These are phyloP conservation scores for Lentithecium fluviatile DNA, from an alignment of 495 filamentous ascomycete genomes.

Conservation along the genomic window DNA sequence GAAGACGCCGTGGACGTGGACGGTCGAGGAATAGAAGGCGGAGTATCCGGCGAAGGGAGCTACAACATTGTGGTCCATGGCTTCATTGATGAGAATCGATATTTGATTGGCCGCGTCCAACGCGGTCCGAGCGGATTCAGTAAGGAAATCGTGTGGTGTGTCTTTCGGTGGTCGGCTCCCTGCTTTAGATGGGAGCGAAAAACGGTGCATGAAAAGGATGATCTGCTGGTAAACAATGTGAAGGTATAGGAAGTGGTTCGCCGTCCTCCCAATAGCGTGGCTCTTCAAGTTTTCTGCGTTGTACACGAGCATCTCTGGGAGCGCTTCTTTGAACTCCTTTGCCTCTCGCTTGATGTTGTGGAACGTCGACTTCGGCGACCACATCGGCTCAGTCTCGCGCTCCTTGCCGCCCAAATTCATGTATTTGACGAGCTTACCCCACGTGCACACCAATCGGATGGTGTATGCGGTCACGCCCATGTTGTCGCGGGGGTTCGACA, in stretches of 20 bases:
- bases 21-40: conserved; percentile 86
- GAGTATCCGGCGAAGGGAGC: conserved; percentile 95
- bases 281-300: conserved; percentile 78
- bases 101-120: conserved; percentile 89
- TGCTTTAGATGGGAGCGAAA: conserved; percentile 73
- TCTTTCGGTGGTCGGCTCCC: conserved; percentile 66
- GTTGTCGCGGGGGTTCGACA: conserved; percentile 71
- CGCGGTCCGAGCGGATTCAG: conserved; percentile 70
- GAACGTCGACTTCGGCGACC: conserved; percentile 78
- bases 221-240: conserved; percentile 89
- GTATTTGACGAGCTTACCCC: conserved; percentile 87
- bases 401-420: conserved; percentile 89
- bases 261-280: conserved; percentile 78
- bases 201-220: conserved; percentile 84
- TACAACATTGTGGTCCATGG: conserved; percentile 73
- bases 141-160: conserved; percentile 76
- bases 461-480: conserved; percentile 96
- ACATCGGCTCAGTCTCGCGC: conserved; percentile 64
- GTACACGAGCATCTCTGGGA: conserved; percentile 71
- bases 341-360: conserved; percentile 66
- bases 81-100: conserved; percentile 76
- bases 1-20: conserved; percentile 91
- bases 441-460: conserved; percentile 79
- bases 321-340: conserved; percentile 63
- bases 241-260: conserved; percentile 91